A percentile compares a stretch with the other conserved stretches of the same genome.
Evolutionary conservation across 139 green algal species (phyloP).

Genomic region (Picocystis salinarum): DNA sequence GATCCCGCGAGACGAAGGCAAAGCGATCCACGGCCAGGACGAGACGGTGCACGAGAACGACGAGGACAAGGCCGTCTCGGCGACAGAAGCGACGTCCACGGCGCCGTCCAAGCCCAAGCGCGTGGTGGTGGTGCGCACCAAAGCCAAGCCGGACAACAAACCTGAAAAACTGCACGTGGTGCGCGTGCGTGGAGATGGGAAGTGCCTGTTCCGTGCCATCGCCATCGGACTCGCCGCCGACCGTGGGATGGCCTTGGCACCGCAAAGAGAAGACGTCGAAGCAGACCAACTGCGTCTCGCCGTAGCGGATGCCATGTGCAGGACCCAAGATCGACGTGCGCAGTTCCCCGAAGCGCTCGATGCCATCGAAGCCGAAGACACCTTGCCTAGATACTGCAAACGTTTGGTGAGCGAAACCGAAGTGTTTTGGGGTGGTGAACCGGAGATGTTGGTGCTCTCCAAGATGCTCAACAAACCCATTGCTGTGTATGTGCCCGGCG

Average conservation of each 20-base stretch:
- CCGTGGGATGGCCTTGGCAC: no score
- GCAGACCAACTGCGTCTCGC: conserved; percentile 36
- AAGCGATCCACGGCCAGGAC: no score
- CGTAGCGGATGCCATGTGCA: conserved; percentile 33
- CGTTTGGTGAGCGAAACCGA: conserved; percentile 15
- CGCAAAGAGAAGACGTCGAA: no score
- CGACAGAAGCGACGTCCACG: no score
- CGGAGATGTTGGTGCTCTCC: conserved; percentile 38
- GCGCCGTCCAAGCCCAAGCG: no score
- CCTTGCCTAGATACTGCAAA: conserved; percentile 31
- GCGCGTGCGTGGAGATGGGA: conserved; percentile 30
- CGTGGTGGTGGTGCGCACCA: no score
- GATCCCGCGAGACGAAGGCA: no score
- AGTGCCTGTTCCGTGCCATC: conserved; percentile 46
- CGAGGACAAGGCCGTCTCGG: no score
- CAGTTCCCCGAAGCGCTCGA: conserved; percentile 21
- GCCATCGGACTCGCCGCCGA: no score
- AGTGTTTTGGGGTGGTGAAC: conserved; percentile 53
- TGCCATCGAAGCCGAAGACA: conserved; percentile 7
- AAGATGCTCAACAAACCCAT: conserved; percentile 27
- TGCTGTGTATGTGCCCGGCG: conserved; percentile 15
- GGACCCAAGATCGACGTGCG: conserved; percentile 15
- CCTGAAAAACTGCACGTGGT: no score
- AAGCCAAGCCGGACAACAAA: no score
- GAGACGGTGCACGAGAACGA: no score